These are phyloP conservation scores for Phlebiopsis flavidoalba DNA, from an alignment of 768 basidiomycete genomes.

Conservation along the genomic window DNA sequence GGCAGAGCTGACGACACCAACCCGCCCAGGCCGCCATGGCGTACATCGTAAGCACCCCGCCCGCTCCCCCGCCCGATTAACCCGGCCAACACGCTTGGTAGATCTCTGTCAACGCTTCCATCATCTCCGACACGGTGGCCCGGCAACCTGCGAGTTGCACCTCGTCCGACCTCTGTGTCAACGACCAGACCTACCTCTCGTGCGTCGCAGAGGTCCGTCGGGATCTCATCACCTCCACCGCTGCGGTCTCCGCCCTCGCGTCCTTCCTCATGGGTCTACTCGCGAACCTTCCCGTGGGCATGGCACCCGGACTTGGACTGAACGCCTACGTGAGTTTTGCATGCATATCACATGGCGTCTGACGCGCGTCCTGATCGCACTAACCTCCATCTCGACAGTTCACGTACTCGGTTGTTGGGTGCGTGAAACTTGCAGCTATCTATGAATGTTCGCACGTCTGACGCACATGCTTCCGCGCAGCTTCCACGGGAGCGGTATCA, in stretches of 20 bases:
- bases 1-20: not conserved
- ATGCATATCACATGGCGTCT: not conserved
- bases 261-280: constrained; percentile 80
- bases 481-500: constrained; percentile 68
- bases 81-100: constrained; percentile 19
- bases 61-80: not conserved
- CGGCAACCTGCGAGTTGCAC: constrained; percentile 65
- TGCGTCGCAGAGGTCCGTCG: constrained; percentile 58
- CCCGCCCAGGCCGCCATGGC: constrained; percentile 66
- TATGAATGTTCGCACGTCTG: not conserved
- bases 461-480: constrained; percentile 7
- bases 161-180: constrained; percentile 46
- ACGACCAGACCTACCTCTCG: constrained; percentile 46
- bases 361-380: not conserved
- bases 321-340: constrained; percentile 63
- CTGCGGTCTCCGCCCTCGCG: constrained; percentile 68
- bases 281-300: constrained; percentile 85
- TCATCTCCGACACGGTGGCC: constrained; percentile 72
- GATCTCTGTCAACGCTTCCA: constrained; percentile 85
- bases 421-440: not conserved
- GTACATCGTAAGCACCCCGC: constrained; percentile 54
- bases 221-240: constrained; percentile 81
- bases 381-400: constrained; percentile 43
- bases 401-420: constrained; percentile 81
- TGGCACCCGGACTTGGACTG: constrained; percentile 82